Percentiles rank a stretch among this genome's conserved stretches.
These are phyloP conservation scores for Linnemannia elongata DNA, from an alignment of 192 early-diverging fungal genomes.

Conservation along the genomic window DNA sequence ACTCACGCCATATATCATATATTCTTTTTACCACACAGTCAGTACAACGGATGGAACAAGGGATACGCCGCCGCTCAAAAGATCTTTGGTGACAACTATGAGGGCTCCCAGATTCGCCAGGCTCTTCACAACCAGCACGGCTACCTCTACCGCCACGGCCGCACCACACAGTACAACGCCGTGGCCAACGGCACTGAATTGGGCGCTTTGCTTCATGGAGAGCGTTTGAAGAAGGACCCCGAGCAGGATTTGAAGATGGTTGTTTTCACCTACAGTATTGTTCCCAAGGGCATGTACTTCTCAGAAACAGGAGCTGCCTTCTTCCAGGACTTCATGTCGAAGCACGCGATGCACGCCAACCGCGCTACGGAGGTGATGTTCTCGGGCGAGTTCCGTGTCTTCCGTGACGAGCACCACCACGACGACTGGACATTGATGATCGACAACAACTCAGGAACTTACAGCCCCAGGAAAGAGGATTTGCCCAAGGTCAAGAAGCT, in stretches of 20 bases:
- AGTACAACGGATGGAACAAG: slow-evolving; percentile 43
- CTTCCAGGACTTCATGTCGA: slow-evolving; percentile 58
- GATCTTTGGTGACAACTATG: slow-evolving; percentile 43
- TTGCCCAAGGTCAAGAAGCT: slow-evolving; percentile 28
- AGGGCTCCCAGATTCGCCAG: slow-evolving; percentile 38
- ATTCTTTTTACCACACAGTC: neutral
- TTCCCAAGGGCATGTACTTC: slow-evolving; percentile 55
- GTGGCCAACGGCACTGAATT: slow-evolving; percentile 26
- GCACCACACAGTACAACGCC: slow-evolving; percentile 12
- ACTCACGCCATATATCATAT: neutral
- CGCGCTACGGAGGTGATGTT: slow-evolving; percentile 47
- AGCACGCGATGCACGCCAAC: slow-evolving; percentile 55
- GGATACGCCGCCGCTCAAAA: slow-evolving; percentile 33
- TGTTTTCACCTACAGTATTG: slow-evolving; percentile 47
- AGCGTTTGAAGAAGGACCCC: slow-evolving; percentile 29
- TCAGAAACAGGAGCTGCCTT: slow-evolving; percentile 51
- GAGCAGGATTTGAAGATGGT: slow-evolving; percentile 37
- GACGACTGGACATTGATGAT: slow-evolving; percentile 46
- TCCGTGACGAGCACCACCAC: slow-evolving; percentile 28
- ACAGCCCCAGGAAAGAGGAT: slow-evolving; percentile 42
- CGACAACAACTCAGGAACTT: slow-evolving; percentile 55
- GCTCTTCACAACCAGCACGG: slow-evolving; percentile 45
- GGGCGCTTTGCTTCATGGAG: slow-evolving; percentile 37
- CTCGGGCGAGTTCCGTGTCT: slow-evolving; percentile 50
- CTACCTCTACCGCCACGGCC: slow-evolving; percentile 52